Percentiles rank a stretch among this genome's conserved stretches.
Conservation (phyloP, 192 early-diverging fungal genomes). For the Entrophospora sp. region DNA sequence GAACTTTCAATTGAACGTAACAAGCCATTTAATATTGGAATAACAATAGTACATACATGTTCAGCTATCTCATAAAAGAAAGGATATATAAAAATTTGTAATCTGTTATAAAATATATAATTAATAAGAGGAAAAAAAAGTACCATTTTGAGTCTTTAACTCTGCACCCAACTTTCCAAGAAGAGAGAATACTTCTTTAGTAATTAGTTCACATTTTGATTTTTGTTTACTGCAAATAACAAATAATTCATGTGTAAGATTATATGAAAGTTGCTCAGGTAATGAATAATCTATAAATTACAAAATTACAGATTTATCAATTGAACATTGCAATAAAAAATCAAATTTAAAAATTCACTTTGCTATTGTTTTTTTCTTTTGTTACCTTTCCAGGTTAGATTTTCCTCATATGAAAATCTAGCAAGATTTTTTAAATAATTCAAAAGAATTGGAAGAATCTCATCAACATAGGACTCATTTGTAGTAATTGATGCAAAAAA, state of each 20-base stretch:
- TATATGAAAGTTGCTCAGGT: constrained; percentile 25
- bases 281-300: constrained; percentile 20
- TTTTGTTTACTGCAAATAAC: constrained; percentile 24
- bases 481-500: constrained; percentile 12
- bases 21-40: constrained; percentile 52
- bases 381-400: constrained; percentile 14
- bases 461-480: not conserved
- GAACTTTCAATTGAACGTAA: constrained; percentile 43
- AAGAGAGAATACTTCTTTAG: constrained; percentile 24
- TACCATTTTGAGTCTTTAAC: constrained; percentile 24
- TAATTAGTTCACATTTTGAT: constrained; percentile 24
- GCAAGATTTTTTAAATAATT: constrained; percentile 16
- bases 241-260: constrained; percentile 24
- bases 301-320: not conserved
- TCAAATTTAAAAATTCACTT: not conserved
- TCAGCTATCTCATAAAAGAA: constrained; percentile 21
- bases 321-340: not conserved
- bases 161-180: constrained; percentile 22
- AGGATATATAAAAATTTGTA: not conserved
- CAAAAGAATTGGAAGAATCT: constrained; percentile 4
- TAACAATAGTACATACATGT: constrained; percentile 40
- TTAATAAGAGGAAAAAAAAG: not conserved
- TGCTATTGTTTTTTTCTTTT: not conserved
- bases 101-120: not conserved
- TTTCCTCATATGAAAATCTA: constrained; percentile 12